These are phyloP conservation scores for Aspergillus carlsbadensis DNA, from an alignment of 495 filamentous ascomycete species.

Conservation along the genomic window DNA sequence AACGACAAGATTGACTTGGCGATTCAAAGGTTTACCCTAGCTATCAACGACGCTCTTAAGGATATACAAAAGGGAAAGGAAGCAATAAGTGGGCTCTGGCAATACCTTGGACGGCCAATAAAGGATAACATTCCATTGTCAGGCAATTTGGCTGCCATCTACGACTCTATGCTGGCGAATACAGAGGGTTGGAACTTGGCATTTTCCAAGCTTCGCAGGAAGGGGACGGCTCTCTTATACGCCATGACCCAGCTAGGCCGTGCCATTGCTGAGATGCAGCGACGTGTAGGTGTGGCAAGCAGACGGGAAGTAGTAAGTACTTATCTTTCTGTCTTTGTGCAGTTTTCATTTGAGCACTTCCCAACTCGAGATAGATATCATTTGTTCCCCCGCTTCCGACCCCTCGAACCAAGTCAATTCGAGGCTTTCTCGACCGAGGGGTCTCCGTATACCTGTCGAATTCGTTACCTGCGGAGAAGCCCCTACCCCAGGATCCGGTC, in stretches of 20 bases:
- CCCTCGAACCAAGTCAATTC: conserved; percentile 26
- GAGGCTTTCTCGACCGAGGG: conserved; percentile 9
- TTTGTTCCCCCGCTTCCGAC: conserved; percentile 15
- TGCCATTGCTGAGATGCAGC: conserved; percentile 76
- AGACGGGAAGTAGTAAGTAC: conserved; percentile 53
- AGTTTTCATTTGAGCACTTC: too few relatives aligned
- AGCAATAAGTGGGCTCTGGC: conserved; percentile 71
- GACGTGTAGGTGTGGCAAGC: conserved; percentile 70
- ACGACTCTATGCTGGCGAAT: conserved; percentile 78
- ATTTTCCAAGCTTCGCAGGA: conserved; percentile 66
- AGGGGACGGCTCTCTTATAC: conserved; percentile 57
- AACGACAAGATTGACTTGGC: conserved; percentile 93
- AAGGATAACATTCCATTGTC: conserved; percentile 51
- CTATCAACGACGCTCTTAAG: conserved; percentile 71
- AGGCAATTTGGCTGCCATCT: conserved; percentile 59
- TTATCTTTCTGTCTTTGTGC: not conserved
- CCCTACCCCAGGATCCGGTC: conserved; percentile 35
- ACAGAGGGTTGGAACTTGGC: conserved; percentile 81
- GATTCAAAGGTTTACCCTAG: conserved; percentile 68
- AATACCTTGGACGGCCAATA: conserved; percentile 66
- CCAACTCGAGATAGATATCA: conserved; percentile 21
- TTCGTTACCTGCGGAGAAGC: conserved; percentile 26
- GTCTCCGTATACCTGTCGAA: conserved; percentile 3
- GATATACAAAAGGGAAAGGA: conserved; percentile 78
- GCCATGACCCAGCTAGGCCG: conserved; percentile 61